Conservation (phyloP, 2,329 filamentous ascomycete species). For the Chaetoscypha palmicola region DNA sequence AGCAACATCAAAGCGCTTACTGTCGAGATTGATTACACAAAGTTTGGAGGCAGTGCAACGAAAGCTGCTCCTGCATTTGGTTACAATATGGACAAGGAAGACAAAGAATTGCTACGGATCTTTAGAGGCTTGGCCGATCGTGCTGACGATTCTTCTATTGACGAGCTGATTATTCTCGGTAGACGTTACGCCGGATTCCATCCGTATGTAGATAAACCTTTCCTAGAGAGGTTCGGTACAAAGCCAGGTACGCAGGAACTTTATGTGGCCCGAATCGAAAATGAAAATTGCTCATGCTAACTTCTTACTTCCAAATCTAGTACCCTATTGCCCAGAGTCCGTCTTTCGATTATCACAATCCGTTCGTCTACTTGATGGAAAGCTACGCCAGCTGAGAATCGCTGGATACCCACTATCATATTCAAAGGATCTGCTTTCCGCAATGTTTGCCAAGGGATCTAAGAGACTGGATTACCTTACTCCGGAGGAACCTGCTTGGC, state of each 20-base stretch:
- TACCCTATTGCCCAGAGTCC: conserved; percentile 1
- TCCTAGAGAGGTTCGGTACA: conserved; percentile 2
- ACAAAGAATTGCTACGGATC: conserved; percentile 11
- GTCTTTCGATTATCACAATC: background rate
- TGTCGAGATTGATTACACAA: conserved; percentile 29
- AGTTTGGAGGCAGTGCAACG: conserved; percentile 20
- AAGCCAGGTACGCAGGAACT: conserved; percentile 3
- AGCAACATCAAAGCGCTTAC: conserved; percentile 25
- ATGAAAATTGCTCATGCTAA: background rate
- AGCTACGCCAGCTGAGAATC: conserved; percentile 4
- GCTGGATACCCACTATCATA: conserved; percentile 6
- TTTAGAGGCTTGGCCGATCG: conserved; percentile 14
- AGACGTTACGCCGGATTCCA: conserved; percentile 12
- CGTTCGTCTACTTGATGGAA: conserved; percentile 4
- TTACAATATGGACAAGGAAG: conserved; percentile 16
- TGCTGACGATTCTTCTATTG: conserved; percentile 7
- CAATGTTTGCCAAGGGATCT: conserved; percentile 1
- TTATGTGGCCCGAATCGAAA: background rate
- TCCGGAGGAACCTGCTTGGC: conserved; percentile 5
- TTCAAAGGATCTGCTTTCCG: conserved; percentile 1
- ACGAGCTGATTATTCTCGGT: conserved; percentile 18
- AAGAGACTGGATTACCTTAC: background rate
- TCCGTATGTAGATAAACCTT: conserved; percentile 1
- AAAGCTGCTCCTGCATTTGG: conserved; percentile 12
- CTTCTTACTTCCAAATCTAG: background rate